Base-by-base conservation (phyloP, 2,329 filamentous ascomycete species). In the Dactylellina parvicollis region DNA sequence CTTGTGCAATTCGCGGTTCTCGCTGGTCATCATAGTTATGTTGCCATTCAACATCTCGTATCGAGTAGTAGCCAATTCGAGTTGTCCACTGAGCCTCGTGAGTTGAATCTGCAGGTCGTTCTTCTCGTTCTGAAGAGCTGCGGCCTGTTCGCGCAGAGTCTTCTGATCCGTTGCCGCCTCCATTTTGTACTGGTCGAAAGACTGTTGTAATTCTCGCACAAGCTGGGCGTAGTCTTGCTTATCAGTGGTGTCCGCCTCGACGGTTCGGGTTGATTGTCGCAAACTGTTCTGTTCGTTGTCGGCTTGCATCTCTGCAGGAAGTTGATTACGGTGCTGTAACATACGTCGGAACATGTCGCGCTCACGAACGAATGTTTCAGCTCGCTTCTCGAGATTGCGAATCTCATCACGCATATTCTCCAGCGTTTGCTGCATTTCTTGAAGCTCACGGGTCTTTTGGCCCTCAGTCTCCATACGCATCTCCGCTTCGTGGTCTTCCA, bases 321-420 rank as follows among this genome's bases (percentile, higher is more conserved):
- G 52, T 50, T 66, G 72, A 26, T 72, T 71, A 67, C 88, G 86
- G 75, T 95, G 91, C 76, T 94, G 91, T 28, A 97, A 86, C 84
- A 98, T 93, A 57, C 93, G 92, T 20, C 94, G 89, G 88, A 97
- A 98, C 87, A 97, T 97, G 79, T 99, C 94, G 75, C 95, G 89
- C 82, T 99, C 95, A 78, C 92, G 92, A 79, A 95, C 92, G 80
- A 96, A 96, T 80, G 92, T 96, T 83, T 96, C 92, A 75, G 92
- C 91, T 66, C 93, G 91, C 28, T 90, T 88, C 32, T 74, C 74
- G 76, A 96, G 89, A 10, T 90, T 90, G 76, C 89, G 87, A 57
- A 96, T 87, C 79, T 97, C 92, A 75, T 97, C 94, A 69, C 92
- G 88, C 80, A 89, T 94, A 80, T 90, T 88, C 76, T 89, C 86